A percentile compares a stretch with the other conserved stretches of the same genome.
Evolutionary conservation across 1,284 basidiomycete species (phyloP).

Genomic region (Malassezia restricta): DNA sequence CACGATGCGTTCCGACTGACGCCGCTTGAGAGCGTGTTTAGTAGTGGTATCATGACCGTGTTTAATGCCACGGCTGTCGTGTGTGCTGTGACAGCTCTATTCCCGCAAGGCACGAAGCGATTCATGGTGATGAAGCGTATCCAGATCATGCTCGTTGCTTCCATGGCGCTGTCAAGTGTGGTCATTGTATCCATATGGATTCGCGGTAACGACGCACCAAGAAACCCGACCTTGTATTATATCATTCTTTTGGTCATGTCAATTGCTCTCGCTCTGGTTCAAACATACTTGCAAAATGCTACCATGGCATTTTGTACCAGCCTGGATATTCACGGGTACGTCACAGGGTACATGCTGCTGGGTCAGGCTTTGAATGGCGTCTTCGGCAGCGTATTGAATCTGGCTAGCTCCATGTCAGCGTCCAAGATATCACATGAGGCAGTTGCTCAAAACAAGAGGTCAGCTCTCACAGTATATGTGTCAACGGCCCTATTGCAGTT

Average conservation of each 20-base stretch:
- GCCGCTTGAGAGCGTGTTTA: conserved; percentile 12
- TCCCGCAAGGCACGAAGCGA: background rate
- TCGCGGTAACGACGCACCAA: background rate
- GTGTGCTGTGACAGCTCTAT: conserved; percentile 15
- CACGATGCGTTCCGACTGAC: conserved; percentile 14
- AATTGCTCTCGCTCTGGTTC: conserved; percentile 10
- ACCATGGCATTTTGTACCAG: conserved; percentile 20
- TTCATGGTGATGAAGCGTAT: background rate
- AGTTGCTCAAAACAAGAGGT: conserved; percentile 1
- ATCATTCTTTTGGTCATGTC: conserved; percentile 9
- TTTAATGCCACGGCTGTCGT: conserved; percentile 20
- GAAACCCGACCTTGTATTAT: conserved; percentile 3
- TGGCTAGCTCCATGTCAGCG: conserved; percentile 6
- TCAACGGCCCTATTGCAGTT: background rate
- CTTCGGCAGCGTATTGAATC: conserved; percentile 17
- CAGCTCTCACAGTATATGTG: conserved; percentile 2
- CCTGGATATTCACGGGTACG: conserved; percentile 11
- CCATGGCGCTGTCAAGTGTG: background rate
- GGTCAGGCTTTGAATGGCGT: conserved; percentile 25
- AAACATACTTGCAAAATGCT: conserved; percentile 22
- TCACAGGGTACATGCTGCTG: conserved; percentile 20
- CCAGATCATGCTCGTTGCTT: background rate
- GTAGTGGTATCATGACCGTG: conserved; percentile 18
- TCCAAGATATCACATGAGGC: background rate
- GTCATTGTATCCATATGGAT: background rate